Conservation (phyloP, 345 rosid species). For the Tarenaya hassleriana region DNA sequence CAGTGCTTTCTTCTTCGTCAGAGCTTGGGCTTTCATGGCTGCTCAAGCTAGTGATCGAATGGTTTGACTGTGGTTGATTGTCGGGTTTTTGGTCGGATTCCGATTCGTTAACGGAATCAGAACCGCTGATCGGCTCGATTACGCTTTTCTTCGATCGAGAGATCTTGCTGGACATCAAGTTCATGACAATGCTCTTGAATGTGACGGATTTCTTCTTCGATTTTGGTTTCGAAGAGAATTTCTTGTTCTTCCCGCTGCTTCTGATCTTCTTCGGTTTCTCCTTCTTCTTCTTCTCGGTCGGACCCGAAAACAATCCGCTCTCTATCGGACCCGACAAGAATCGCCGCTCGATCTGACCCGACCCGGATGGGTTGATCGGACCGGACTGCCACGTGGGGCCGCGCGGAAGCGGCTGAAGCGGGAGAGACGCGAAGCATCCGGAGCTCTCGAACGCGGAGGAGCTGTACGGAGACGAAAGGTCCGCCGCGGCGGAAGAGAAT, state of each 20-base stretch:
- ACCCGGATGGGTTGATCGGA: slow-evolving; percentile 28
- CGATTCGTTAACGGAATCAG: slow-evolving; percentile 27
- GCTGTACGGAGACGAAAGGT: slow-evolving; percentile 17
- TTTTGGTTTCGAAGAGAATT: slow-evolving; percentile 80
- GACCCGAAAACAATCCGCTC: slow-evolving; percentile 35
- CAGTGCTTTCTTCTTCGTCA: slow-evolving; percentile 31
- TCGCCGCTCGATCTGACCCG: slow-evolving; percentile 34
- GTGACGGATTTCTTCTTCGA: slow-evolving; percentile 40
- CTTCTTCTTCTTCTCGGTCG: slow-evolving; percentile 34
- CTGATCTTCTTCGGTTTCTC: slow-evolving; percentile 11
- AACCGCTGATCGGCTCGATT: slow-evolving; percentile 30
- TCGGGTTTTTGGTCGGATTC: slow-evolving; percentile 14
- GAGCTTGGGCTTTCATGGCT: slow-evolving; percentile 8
- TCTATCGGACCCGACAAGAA: slow-evolving; percentile 41
- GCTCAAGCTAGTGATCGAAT: background rate
- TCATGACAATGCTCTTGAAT: slow-evolving; percentile 33
- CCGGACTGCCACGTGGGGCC: slow-evolving; percentile 25
- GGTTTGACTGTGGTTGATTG: slow-evolving; percentile 7
- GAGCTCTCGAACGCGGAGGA: slow-evolving; percentile 89
- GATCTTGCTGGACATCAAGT: slow-evolving; percentile 52
- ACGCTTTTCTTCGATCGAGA: slow-evolving; percentile 35
- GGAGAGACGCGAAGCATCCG: slow-evolving; percentile 59
- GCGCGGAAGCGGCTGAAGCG: slow-evolving; percentile 72
- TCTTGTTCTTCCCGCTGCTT: slow-evolving; percentile 53
- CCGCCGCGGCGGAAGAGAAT: slow-evolving; percentile 39